Base-by-base conservation (phyloP, 257 asterid genomes). In the Lycium barbarum region DNA sequence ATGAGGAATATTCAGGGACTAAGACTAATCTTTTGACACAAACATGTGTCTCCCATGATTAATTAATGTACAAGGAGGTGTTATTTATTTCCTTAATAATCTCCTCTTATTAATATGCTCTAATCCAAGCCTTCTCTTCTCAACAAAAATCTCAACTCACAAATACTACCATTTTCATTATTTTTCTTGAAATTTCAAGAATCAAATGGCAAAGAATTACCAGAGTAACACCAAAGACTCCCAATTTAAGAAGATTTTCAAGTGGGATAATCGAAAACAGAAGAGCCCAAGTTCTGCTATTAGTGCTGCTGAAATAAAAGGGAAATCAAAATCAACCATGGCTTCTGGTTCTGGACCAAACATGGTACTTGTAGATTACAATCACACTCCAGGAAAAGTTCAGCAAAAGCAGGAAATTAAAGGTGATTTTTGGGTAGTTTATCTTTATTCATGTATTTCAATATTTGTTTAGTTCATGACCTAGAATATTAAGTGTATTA, bases 201-300 rank as follows among this genome's bases (percentile, higher is more conserved):
- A 7, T 51, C 10, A 13, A 73, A 76, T 76, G 82, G 82, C 81
- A 76, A 76, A 51, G 81, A 74, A 66, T 57, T 57, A 57, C 43
- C 73, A 66, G 1, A 66, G 12, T 0, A 33, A 7, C 62, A 49
- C 9, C 81, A 49, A 74, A 20, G 81, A 74, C 0, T 20, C 40
- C 11, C 43, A 74, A 14, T 74, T 11, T 49, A 74, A 74, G 6
- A 76, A 26, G 63, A 26, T 76, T 76, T 76, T 76, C 82, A 53
- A 76, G 65, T 33, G 0, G 65, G 82, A 76, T 54, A 76, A 76
- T 51, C 4, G 63, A 2, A 76, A 76, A 15, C 51, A 76, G 26
- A 63, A 76, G 5, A 51, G 1, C 45, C 63, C 5, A 76, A 76
- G 7, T 4, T 51, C 63, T 51, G 55, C 9, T 49, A 49, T 10